Percentiles rank a stretch among this genome's conserved stretches.
These are phyloP conservation scores for Yamadazyma songkhlaensis DNA, from an alignment of 1,139 yeast species.

Conservation along the genomic window DNA sequence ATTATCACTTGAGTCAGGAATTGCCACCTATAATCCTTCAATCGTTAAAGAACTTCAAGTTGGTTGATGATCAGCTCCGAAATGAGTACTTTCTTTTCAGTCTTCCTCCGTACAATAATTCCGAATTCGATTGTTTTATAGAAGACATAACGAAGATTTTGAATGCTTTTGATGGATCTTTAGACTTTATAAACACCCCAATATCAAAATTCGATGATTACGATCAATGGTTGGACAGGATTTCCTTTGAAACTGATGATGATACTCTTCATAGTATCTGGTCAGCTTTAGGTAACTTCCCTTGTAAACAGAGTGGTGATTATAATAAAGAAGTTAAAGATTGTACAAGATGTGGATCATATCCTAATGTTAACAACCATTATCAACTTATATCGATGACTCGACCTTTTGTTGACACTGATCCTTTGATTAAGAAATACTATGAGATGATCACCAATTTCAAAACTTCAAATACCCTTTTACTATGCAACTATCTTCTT, in stretches of 20 bases:
- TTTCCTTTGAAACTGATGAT: slow-evolving; percentile 10
- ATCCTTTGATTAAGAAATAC: slow-evolving; percentile 19
- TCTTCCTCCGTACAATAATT: slow-evolving; percentile 1
- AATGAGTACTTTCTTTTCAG: slow-evolving; percentile 1
- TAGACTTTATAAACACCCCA: slow-evolving; percentile 7
- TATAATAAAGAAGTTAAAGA: slow-evolving; percentile 23
- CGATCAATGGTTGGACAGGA: slow-evolving; percentile 24
- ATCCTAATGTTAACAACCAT: slow-evolving; percentile 20
- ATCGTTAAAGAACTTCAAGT: slow-evolving; percentile 3
- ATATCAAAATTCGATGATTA: slow-evolving; percentile 10
- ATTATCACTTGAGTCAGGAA: slow-evolving; percentile 6
- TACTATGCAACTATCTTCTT: slow-evolving; percentile 43
- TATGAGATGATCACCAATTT: too few species aligned
- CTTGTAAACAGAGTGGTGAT: slow-evolving; percentile 38
- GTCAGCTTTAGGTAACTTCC: slow-evolving; percentile 40
- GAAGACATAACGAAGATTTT: slow-evolving; percentile 2
- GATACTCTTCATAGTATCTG: slow-evolving; percentile 26
- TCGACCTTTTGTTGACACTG: slow-evolving; percentile 23
- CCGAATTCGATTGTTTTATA: slow-evolving; percentile 4
- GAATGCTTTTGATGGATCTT: slow-evolving; percentile 4
- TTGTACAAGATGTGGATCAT: slow-evolving; percentile 43
- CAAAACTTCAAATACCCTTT: slow-evolving; percentile 17
- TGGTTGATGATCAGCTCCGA: background rate
- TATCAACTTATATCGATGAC: slow-evolving; percentile 19
- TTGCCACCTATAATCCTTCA: slow-evolving; percentile 5